These are phyloP conservation scores for Persicaria tinctoria DNA, from an alignment of 148 eudicot genomes.

Conservation along the genomic window DNA sequence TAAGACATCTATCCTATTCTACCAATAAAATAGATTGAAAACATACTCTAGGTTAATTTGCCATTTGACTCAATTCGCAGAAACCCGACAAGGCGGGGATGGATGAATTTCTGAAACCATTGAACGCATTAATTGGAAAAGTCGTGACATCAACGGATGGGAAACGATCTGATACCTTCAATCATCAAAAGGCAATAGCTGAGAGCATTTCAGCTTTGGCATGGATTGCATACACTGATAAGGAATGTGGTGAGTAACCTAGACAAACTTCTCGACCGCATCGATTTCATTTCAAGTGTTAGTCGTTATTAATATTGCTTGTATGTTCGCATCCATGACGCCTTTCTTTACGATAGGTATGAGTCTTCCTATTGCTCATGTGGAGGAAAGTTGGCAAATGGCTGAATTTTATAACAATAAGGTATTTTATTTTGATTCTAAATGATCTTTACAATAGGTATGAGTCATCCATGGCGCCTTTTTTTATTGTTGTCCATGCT, in stretches of 20 bases:
- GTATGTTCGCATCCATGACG: not conserved
- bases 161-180: constrained; percentile 61
- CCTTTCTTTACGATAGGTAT: constrained; percentile 39
- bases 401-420: constrained; percentile 95
- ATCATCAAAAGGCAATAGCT: constrained; percentile 69
- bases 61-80: constrained; percentile 30
- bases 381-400: constrained; percentile 99
- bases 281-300: not conserved
- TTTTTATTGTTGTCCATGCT: no score
- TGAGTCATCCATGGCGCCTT: no score
- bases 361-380: constrained; percentile 98
- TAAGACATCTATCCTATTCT: no score
- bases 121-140: constrained; percentile 64
- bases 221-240: constrained; percentile 94
- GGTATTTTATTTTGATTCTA: constrained; percentile 27
- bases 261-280: not conserved
- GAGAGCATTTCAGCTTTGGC: constrained; percentile 91
- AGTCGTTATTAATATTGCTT: not conserved
- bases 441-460: no score
- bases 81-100: constrained; percentile 79
- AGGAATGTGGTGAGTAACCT: constrained; percentile 72
- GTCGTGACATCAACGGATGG: constrained; percentile 74
- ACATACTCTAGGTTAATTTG: not conserved
- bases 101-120: constrained; percentile 75
- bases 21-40: no score